Conservation (phyloP, 164 flowering plant genomes). For the Annona squamosa region DNA sequence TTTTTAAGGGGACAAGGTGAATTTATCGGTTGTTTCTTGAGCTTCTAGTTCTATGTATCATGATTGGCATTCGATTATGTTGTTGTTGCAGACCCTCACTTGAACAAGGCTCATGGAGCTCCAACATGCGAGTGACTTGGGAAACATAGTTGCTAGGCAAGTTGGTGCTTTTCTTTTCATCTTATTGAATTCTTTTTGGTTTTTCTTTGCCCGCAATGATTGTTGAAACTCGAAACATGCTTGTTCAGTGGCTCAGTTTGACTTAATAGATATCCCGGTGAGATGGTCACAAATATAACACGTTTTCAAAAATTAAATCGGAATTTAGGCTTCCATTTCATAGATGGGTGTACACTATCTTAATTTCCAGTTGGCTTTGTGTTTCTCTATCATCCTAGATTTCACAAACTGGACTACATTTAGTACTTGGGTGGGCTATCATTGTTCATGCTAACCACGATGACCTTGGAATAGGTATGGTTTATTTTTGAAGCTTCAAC, state of each 20-base stretch:
- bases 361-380: not conserved
- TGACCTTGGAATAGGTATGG: slow-evolving; percentile 82
- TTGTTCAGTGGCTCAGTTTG: slow-evolving; percentile 55
- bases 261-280: slow-evolving; percentile 58
- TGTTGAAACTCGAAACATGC: not conserved
- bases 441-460: slow-evolving; percentile 94
- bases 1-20: not conserved
- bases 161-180: slow-evolving; percentile 39
- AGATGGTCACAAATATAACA: slow-evolving; percentile 2
- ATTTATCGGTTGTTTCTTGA: not conserved
- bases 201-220: not conserved
- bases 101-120: slow-evolving; percentile 72
- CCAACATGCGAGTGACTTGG: slow-evolving; percentile 83
- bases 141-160: slow-evolving; percentile 68
- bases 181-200: not conserved
- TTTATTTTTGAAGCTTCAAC: not conserved
- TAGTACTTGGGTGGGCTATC: slow-evolving; percentile 85
- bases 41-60: too few species aligned
- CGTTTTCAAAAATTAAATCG: not conserved
- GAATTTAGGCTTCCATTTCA: not conserved
- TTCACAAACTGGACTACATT: slow-evolving; percentile 64
- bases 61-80: not conserved
- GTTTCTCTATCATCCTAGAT: slow-evolving; percentile 33
- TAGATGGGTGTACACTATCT: not conserved
- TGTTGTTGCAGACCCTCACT: slow-evolving; percentile 58